Evolutionary conservation across 176 grass and related monocot genomes (phyloP), one percentile per base, ranked within the genome.

Genomic region (Chrysopogon serrulatus): DNA sequence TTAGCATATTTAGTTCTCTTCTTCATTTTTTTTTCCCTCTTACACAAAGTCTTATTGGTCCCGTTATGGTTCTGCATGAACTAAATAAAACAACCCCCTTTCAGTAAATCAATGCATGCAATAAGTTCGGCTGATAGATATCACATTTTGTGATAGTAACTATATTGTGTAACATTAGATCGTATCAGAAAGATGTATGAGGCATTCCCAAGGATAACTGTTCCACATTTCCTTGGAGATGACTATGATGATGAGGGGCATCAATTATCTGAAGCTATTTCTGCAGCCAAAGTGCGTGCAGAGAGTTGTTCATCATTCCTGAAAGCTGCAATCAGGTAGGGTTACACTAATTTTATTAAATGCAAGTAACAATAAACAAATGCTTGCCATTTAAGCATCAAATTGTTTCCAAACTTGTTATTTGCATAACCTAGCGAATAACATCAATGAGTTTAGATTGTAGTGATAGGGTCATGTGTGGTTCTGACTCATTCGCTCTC

Each of bases 301-400:
- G 96, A 95, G 70, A 82, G 81, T 89, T 96, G 93, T 88, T 93
- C 86, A 85, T 93, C 96, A 71, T 99, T 96, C 79, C 74, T 99
- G 48, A 96, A 81, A 88, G 87, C 91, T 81, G 96, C 93, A 73
- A 91, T 99, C 44, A 99, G 85, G 96, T 99, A 92, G 83, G 59
- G 61, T 42, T 65, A 48, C 34, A 36, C 30, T 36, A 33, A 69
- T 56, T 86, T 77, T 42, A 27, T 51, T 77, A 77, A 51, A 86
- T 88, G 54, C n/a, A 60, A 70, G 33, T 75, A 30, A 56, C 67
- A 51, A n/a, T 48, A 73, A 44, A 68, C 27, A 47, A 67, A 49
- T 64, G 9, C 44, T 59, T 65, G 26, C 15, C 40, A 48, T 69
- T 43, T 16, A 77, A 82, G 57, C 64, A 44, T 70, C 24, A 40